phyloP scores from a whole-genome alignment of 371 early-diverging fungal genomes.

The Blakeslea trispora region DNA sequence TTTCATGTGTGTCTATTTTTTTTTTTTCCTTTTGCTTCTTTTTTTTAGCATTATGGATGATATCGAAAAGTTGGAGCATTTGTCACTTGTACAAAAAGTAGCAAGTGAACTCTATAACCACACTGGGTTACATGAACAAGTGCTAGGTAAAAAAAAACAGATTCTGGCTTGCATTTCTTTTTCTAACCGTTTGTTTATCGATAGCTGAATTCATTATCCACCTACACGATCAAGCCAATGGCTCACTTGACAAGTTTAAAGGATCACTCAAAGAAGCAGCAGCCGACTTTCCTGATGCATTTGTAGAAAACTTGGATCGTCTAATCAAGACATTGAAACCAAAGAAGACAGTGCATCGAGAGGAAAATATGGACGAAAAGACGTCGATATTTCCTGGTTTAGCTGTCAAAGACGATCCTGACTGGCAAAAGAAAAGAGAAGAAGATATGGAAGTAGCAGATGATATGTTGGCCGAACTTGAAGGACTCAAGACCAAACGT shows the following conservation, averaged over 20 bases:
- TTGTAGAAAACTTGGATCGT: conserved; percentile 85
- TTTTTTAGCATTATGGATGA: conserved; percentile 53
- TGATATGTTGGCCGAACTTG: conserved; percentile 62
- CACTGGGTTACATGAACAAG: conserved; percentile 89
- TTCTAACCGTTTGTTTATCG: too few relatives aligned
- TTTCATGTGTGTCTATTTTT: too few relatives aligned
- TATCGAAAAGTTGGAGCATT: conserved; percentile 82
- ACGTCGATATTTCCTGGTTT: conserved; percentile 82
- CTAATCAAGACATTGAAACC: conserved; percentile 88
- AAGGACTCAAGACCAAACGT: conserved; percentile 37
- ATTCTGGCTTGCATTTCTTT: too few relatives aligned
- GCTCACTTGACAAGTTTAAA: conserved; percentile 70
- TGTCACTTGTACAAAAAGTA: conserved; percentile 91
- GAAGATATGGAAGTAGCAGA: conserved; percentile 49
- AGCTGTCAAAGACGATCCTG: conserved; percentile 67
- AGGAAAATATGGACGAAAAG: conserved; percentile 45
- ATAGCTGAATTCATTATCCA: conserved; percentile 82
- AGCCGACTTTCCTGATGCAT: conserved; percentile 84
- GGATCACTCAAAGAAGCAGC: conserved; percentile 66
- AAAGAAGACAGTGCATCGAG: conserved; percentile 25
- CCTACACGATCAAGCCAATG: conserved; percentile 67
- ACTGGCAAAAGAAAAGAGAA: conserved; percentile 48
- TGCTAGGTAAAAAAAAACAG: too few relatives aligned
- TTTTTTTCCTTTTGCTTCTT: background rate
- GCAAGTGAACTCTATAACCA: conserved; percentile 92